Base-by-base conservation (phyloP, 257 asterid genomes). In the Solanum corneliomulleri region DNA sequence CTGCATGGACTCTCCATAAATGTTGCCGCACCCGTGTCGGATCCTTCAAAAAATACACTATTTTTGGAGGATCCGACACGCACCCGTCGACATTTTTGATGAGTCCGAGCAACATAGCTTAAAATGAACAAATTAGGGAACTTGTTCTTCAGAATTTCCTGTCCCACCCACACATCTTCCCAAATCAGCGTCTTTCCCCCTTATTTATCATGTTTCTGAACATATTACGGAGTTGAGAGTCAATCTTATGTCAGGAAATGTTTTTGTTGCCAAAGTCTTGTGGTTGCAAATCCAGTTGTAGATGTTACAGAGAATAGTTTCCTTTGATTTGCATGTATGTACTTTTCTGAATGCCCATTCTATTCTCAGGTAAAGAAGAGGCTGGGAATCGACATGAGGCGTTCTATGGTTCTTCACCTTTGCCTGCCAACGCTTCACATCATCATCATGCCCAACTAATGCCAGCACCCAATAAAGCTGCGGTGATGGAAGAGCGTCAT, bases 291-390 rank as follows among this genome's bases (percentile, higher is more conserved):
- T 80, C 3, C 44, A 11, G 35, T 80, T 11, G 31, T 81, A 29
- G 37, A 76, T 18, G 83, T 76, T 76, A 42, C 60, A 7, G 31
- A 49, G 69, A 29, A 29, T 29, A 49, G 37, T 21, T 20, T 47
- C 44, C 23, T 20, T 49, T 49, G 85, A 81, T 49, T 49, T 81
- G 44, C 68, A 49, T 11, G 7, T 31, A 41, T 49, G 33, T 21
- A 81, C 70, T 49, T 49, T 49, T 81, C 70, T 90, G 71, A 81
- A 49, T 81, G 88, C 89, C 86, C 72, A 69, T 85, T 84, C 85
- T 83, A 88, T 72, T 90, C 83, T 88, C 92, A 95, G 98, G 96
- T 91, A 90, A 91, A 91, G 94, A 87, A 69, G 95, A 89, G 87
- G 89, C 90, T 84, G 95, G 93, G 70, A 87, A 88, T 89, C 87